Evolutionary conservation across 441 rosid species (phyloP).

Genomic region (Pelargonium cotyledonis): DNA sequence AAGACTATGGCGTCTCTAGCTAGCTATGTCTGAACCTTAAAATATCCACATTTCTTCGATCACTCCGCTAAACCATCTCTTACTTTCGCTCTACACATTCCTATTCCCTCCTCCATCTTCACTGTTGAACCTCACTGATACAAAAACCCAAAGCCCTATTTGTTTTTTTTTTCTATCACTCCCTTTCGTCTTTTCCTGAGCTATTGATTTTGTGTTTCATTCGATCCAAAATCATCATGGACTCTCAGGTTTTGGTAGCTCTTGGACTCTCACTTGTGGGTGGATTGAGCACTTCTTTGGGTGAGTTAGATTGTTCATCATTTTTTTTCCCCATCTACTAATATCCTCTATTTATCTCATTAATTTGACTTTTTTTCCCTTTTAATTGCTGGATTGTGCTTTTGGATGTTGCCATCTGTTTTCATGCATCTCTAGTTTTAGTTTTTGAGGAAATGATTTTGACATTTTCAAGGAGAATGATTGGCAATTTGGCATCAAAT

Average conservation of each 20-base stretch:
- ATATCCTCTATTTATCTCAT: background rate
- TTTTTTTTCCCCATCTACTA: background rate
- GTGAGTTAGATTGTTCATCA: conserved; percentile 29
- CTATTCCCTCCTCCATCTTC: conserved; percentile 22
- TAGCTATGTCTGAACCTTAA: background rate
- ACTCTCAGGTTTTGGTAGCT: conserved; percentile 75
- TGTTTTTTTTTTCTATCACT: background rate
- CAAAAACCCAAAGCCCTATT: conserved; percentile 8
- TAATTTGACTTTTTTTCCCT: background rate
- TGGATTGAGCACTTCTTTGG: conserved; percentile 83
- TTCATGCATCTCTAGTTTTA: background rate
- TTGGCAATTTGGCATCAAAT: too few species aligned
- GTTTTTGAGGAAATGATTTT: background rate
- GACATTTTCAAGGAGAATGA: too few species aligned
- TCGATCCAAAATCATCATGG: conserved; percentile 36
- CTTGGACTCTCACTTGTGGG: conserved; percentile 86
- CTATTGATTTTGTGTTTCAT: background rate
- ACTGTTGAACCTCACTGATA: background rate
- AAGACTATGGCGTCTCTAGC: background rate
- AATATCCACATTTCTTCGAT: conserved; percentile 18
- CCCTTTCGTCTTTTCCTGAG: conserved; percentile 3
- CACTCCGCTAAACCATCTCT: conserved; percentile 20
- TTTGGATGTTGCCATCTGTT: background rate
- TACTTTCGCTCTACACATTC: conserved; percentile 24
- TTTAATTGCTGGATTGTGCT: background rate